Conservation (phyloP, 176 grass and related monocot species). For the Rhynchospora tenuis region DNA sequence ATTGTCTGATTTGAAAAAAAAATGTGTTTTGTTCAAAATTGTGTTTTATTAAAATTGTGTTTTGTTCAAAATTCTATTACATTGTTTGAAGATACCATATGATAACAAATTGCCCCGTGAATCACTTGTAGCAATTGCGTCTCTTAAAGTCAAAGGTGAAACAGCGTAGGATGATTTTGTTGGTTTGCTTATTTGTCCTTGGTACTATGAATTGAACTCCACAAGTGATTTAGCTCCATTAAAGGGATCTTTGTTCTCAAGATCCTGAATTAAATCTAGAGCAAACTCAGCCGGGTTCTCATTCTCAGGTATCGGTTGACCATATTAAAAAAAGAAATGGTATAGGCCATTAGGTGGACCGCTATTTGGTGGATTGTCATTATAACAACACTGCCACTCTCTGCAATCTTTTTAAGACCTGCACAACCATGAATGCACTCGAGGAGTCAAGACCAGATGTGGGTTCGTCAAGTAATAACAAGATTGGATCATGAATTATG, state of each 20-base stretch:
- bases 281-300: slow-evolving; percentile 90
- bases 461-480: slow-evolving; percentile 90
- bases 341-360: slow-evolving; percentile 38
- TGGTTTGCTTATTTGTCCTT: background rate
- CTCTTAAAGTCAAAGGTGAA: slow-evolving; percentile 31
- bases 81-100: too few relatives aligned
- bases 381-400: slow-evolving; percentile 71
- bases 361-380: slow-evolving; percentile 87
- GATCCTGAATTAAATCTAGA: slow-evolving; percentile 70
- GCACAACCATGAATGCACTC: slow-evolving; percentile 85
- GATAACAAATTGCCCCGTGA: slow-evolving; percentile 44
- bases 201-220: slow-evolving; percentile 57
- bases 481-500: slow-evolving; percentile 82
- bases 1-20: too few relatives aligned
- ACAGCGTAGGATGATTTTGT: background rate
- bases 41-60: too few relatives aligned
- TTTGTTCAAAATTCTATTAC: too few relatives aligned
- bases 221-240: slow-evolving; percentile 44
- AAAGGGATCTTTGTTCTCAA: slow-evolving; percentile 29
- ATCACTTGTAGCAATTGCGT: slow-evolving; percentile 54
- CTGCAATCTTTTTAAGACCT: slow-evolving; percentile 69
- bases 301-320: slow-evolving; percentile 55
- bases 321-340: slow-evolving; percentile 56
- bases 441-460: slow-evolving; percentile 76
- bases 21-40: too few relatives aligned